Evolutionary conservation across 805 yeast genomes (phyloP).

Genomic region (Lipomyces chichibuensis): DNA sequence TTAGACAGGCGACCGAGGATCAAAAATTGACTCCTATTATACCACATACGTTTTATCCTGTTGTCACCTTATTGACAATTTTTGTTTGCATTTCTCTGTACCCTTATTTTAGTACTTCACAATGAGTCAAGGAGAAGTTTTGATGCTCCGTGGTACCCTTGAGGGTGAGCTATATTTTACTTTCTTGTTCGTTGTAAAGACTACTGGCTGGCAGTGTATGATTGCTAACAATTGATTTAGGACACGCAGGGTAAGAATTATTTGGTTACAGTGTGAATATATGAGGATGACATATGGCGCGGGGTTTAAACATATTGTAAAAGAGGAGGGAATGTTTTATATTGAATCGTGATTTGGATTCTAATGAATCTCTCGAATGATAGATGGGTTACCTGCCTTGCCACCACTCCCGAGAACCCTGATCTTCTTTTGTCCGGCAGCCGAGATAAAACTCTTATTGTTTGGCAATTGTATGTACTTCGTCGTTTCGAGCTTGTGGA

Average conservation of each 20-base stretch:
- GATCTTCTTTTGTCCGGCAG: constrained; percentile 97
- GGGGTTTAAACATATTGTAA: background rate
- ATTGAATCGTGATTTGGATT: constrained; percentile 27
- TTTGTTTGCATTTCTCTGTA: background rate
- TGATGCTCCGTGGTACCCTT: constrained; percentile 95
- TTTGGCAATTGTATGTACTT: constrained; percentile 74
- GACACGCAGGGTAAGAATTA: constrained; percentile 65
- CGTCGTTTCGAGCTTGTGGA: no score
- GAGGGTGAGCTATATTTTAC: constrained; percentile 60
- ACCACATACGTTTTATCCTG: background rate
- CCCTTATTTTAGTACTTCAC: constrained; percentile 1
- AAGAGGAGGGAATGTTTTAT: constrained; percentile 36
- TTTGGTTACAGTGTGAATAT: constrained; percentile 3
- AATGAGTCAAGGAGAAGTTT: constrained; percentile 36
- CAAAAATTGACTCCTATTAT: background rate
- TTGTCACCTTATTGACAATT: background rate
- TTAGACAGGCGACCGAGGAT: background rate
- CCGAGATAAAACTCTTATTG: constrained; percentile 97
- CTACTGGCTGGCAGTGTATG: background rate
- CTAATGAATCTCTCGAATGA: constrained; percentile 29
- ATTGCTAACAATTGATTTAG: constrained; percentile 38
- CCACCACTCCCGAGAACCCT: constrained; percentile 98
- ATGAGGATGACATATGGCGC: background rate
- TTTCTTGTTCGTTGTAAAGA: constrained; percentile 20
- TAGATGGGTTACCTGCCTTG: constrained; percentile 95